Conservation (phyloP, 257 asterid species). For the Nyctanthes arbortristis region DNA sequence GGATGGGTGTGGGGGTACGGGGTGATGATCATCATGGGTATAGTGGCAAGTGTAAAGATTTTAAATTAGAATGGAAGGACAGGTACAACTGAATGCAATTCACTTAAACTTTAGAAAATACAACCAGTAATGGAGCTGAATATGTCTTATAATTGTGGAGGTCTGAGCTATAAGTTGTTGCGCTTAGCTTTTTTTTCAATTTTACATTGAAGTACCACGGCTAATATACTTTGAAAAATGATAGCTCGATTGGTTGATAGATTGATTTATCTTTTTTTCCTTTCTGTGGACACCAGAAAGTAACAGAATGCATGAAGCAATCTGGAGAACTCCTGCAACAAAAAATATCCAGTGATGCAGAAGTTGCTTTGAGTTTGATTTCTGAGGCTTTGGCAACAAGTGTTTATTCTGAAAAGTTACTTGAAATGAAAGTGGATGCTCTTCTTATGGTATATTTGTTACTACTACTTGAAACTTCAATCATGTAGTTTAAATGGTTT, state of each 20-base stretch:
- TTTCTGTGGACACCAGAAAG: constrained; percentile 56
- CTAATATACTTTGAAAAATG: constrained; percentile 6
- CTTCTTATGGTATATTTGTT: constrained; percentile 71
- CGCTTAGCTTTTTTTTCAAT: neutral
- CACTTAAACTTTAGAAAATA: neutral
- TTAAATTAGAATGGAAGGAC: too few relatives aligned
- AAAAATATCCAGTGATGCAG: constrained; percentile 56
- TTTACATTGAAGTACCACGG: neutral
- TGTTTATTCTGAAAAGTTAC: constrained; percentile 60
- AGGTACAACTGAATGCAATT: too few relatives aligned
- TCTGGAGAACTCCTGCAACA: constrained; percentile 57
- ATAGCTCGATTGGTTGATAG: constrained; percentile 1
- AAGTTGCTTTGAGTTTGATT: constrained; percentile 60
- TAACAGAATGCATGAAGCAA: constrained; percentile 57
- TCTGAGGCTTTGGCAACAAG: constrained; percentile 76
- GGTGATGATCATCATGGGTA: too few relatives aligned
- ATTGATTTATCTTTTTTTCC: constrained; percentile 1
- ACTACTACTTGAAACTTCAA: constrained; percentile 5
- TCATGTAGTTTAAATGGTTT: neutral
- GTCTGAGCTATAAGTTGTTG: neutral
- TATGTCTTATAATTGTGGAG: neutral
- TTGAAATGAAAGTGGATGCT: constrained; percentile 82
- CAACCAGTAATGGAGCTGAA: neutral
- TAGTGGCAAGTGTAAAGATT: too few relatives aligned
- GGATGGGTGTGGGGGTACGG: too few relatives aligned